These are phyloP conservation scores for Penicillium pancosmium DNA, from an alignment of 495 filamentous ascomycete genomes.

Conservation along the genomic window DNA sequence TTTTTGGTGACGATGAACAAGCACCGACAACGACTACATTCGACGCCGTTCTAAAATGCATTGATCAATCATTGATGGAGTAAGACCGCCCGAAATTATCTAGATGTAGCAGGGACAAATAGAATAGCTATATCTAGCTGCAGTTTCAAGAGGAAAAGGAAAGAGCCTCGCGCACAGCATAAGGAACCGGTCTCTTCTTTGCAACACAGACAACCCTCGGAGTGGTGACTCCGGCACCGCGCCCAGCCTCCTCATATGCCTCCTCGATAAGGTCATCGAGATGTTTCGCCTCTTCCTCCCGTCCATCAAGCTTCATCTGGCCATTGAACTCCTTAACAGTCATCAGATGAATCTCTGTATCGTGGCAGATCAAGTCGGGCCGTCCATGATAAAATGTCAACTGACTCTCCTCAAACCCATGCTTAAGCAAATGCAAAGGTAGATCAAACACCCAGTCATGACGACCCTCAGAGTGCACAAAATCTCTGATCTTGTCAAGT, in stretches of 20 bases:
- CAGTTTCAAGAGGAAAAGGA: slow-evolving; percentile 6
- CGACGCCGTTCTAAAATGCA: background rate
- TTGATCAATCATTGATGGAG: background rate
- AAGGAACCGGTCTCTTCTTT: slow-evolving; percentile 6
- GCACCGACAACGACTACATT: background rate
- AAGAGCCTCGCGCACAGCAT: slow-evolving; percentile 13
- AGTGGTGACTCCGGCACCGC: slow-evolving; percentile 19
- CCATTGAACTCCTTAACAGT: slow-evolving; percentile 20
- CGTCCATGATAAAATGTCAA: slow-evolving; percentile 11
- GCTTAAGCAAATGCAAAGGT: slow-evolving; percentile 2
- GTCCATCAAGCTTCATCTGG: slow-evolving; percentile 10
- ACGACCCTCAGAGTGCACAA: slow-evolving; percentile 15
- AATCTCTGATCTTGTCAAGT: slow-evolving; percentile 16
- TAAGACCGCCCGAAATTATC: background rate
- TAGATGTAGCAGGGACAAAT: background rate
- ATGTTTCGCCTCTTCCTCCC: slow-evolving; percentile 9
- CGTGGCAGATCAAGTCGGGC: slow-evolving; percentile 11
- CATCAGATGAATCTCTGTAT: slow-evolving; percentile 13
- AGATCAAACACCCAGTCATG: slow-evolving; percentile 25
- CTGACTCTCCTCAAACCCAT: slow-evolving; percentile 19
- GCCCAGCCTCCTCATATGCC: slow-evolving; percentile 17
- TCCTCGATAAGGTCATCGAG: slow-evolving; percentile 17
- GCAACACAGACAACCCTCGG: slow-evolving; percentile 14
- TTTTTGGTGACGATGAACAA: background rate
- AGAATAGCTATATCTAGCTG: slow-evolving; percentile 1